A percentile compares a stretch with the other conserved stretches of the same genome.
These are phyloP conservation scores for Nephromyces sp. DNA, from an alignment of 169 alveolate genomes.

Conservation along the genomic window DNA sequence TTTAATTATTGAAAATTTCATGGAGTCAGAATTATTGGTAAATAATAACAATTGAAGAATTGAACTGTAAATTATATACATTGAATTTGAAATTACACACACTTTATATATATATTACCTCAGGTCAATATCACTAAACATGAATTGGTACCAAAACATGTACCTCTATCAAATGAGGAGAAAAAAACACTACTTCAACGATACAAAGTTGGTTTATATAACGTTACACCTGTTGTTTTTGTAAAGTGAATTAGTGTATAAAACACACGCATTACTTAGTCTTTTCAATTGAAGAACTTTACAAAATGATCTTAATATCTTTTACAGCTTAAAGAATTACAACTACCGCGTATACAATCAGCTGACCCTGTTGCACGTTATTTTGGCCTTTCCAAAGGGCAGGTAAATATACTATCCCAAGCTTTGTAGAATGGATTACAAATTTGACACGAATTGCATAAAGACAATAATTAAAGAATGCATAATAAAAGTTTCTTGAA, in stretches of 20 bases:
- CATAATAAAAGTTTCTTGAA: no score
- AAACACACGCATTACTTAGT: background rate
- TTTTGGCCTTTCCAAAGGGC: slow-evolving; percentile 71
- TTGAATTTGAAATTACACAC: background rate
- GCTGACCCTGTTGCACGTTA: slow-evolving; percentile 90
- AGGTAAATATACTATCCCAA: no score
- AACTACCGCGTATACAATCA: slow-evolving; percentile 88
- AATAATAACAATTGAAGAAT: slow-evolving; percentile 5
- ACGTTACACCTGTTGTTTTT: background rate
- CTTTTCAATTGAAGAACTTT: background rate
- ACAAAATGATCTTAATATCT: background rate
- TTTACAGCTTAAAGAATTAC: slow-evolving; percentile 67
- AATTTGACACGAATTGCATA: no score
- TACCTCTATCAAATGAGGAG: slow-evolving; percentile 83
- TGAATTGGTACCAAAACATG: slow-evolving; percentile 93
- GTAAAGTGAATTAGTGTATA: background rate
- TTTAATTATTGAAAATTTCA: slow-evolving; percentile 72
- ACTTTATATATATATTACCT: background rate
- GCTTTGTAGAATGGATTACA: no score
- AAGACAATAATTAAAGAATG: no score
- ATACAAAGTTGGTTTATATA: slow-evolving; percentile 60
- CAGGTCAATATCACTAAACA: slow-evolving; percentile 91
- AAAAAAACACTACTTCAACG: slow-evolving; percentile 77
- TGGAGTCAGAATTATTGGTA: slow-evolving; percentile 76
- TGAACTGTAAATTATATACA: no score